A percentile compares a stretch with the other conserved stretches of the same genome.
phyloP scores from a whole-genome alignment of 1,284 basidiomycete species.

The Apiotrichum mycotoxinovorans region DNA sequence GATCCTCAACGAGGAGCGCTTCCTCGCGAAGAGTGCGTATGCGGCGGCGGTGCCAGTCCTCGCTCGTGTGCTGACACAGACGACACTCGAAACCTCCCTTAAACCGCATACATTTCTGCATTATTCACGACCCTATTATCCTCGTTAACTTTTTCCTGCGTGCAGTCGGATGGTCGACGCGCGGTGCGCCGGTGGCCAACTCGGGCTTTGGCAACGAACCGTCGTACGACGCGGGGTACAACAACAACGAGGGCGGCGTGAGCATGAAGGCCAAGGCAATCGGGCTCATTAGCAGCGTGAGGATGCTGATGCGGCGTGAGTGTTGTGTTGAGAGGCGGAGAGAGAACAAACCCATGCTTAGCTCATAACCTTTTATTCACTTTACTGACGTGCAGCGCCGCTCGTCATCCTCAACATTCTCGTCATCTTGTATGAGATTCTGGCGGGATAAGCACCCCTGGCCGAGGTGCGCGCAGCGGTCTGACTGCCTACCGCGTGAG shows the following conservation, averaged over 20 bases:
- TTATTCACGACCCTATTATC: too few relatives aligned
- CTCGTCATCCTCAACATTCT: slow-evolving; percentile 1
- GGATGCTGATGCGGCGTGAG: slow-evolving; percentile 92
- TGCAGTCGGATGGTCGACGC: slow-evolving; percentile 88
- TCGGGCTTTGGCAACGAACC: slow-evolving; percentile 45
- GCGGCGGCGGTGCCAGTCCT: background rate
- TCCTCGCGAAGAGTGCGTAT: slow-evolving; percentile 80
- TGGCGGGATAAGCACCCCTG: background rate
- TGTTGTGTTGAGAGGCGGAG: slow-evolving; percentile 15
- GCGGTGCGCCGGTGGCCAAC: slow-evolving; percentile 52
- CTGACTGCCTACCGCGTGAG: too few relatives aligned
- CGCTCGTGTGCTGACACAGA: slow-evolving; percentile 1
- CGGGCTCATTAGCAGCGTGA: slow-evolving; percentile 86
- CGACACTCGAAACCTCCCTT: background rate
- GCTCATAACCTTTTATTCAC: background rate
- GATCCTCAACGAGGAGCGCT: slow-evolving; percentile 90
- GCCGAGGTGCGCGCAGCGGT: too few relatives aligned
- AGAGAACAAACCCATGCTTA: background rate
- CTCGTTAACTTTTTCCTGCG: too few relatives aligned
- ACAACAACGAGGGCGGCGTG: slow-evolving; percentile 52
- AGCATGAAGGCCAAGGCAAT: slow-evolving; percentile 81
- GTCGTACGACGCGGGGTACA: slow-evolving; percentile 42
- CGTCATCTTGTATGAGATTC: slow-evolving; percentile 3
- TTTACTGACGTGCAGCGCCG: background rate
- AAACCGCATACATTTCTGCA: slow-evolving; percentile 7